These are phyloP conservation scores for Penicillium verrucosum DNA, from an alignment of 2,329 filamentous ascomycete species.

Conservation along the genomic window DNA sequence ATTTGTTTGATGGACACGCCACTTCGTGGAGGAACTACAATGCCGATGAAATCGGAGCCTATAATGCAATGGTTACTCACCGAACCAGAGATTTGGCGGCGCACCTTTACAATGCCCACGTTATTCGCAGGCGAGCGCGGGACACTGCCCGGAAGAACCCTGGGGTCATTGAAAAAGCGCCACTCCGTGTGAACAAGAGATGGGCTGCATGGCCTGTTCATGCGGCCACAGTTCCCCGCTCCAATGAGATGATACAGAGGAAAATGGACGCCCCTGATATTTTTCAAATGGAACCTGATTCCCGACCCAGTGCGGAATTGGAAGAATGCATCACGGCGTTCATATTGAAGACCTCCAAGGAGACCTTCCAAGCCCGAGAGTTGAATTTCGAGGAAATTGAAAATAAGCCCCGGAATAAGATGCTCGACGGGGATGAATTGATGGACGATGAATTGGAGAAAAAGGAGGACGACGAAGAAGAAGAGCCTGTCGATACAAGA, in stretches of 20 bases:
- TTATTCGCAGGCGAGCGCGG: constrained; percentile 55
- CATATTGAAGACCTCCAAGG: constrained; percentile 65
- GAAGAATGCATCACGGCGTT: constrained; percentile 68
- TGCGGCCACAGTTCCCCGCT: constrained; percentile 58
- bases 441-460: constrained; percentile 5
- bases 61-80: constrained; percentile 60
- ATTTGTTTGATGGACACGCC: constrained; percentile 54
- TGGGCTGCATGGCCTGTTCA: constrained; percentile 89
- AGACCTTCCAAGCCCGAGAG: constrained; percentile 53
- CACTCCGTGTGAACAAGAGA: constrained; percentile 48
- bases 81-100: constrained; percentile 65
- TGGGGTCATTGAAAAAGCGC: constrained; percentile 15
- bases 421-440: constrained; percentile 16
- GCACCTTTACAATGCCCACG: constrained; percentile 77
- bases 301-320: constrained; percentile 58
- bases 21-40: constrained; percentile 84
- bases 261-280: constrained; percentile 54
- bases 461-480: constrained; percentile 15
- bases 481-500: constrained; percentile 10
- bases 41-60: constrained; percentile 71
- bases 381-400: constrained; percentile 26
- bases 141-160: constrained; percentile 11
- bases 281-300: constrained; percentile 45
- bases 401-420: constrained; percentile 8
- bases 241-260: constrained; percentile 49